Percentiles rank a stretch among this genome's conserved stretches.
phyloP scores from a whole-genome alignment of 345 rosid species.

The Odontarrhena argentea region DNA sequence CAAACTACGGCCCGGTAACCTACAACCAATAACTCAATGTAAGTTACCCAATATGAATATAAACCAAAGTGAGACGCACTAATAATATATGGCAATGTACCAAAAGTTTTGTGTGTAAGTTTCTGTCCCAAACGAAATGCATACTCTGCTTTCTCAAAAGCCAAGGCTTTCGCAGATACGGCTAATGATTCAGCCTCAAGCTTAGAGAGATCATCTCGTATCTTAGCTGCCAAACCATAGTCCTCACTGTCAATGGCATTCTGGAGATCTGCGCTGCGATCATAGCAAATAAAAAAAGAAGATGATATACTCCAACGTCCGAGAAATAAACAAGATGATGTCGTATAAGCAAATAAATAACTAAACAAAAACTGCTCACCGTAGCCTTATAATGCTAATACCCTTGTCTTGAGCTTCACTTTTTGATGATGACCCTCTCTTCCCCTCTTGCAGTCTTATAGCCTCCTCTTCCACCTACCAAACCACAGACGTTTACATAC shows the following conservation, averaged over 20 bases:
- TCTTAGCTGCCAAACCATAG: conserved; percentile 72
- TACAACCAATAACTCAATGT: conserved; percentile 22
- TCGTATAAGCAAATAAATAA: not conserved
- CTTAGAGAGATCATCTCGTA: conserved; percentile 74
- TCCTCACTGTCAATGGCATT: conserved; percentile 78
- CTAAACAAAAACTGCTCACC: conserved; percentile 47
- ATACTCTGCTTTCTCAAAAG: conserved; percentile 70
- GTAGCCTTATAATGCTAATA: conserved; percentile 64
- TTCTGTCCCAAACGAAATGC: conserved; percentile 93
- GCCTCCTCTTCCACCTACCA: conserved; percentile 87
- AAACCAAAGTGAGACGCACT: conserved; percentile 8
- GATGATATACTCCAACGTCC: not conserved
- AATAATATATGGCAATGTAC: conserved; percentile 43
- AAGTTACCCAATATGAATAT: not conserved
- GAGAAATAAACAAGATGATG: not conserved
- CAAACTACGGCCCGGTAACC: conserved; percentile 89
- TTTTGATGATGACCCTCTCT: conserved; percentile 80
- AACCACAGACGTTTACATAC: conserved; percentile 31
- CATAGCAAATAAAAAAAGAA: conserved; percentile 19
- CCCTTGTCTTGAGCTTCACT: conserved; percentile 98
- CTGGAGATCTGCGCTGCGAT: conserved; percentile 80
- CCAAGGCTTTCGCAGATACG: conserved; percentile 83
- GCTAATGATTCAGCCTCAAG: conserved; percentile 87
- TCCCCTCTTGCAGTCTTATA: conserved; percentile 61
- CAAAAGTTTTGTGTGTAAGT: conserved; percentile 75